These are phyloP conservation scores for Mortierella polycephala DNA, from an alignment of 371 early-diverging fungal genomes.

Conservation along the genomic window DNA sequence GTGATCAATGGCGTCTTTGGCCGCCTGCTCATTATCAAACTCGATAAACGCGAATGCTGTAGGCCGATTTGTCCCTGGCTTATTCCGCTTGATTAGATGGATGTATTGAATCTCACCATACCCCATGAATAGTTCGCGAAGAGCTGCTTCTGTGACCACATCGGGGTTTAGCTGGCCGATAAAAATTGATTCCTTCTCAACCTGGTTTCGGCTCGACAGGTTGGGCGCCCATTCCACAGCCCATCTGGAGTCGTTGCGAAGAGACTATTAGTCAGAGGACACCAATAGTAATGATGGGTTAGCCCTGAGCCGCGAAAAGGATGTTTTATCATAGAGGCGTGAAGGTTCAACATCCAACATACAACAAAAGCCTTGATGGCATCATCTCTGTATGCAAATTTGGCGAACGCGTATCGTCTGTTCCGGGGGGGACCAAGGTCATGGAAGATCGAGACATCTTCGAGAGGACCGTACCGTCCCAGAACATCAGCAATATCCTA, in stretches of 20 bases:
- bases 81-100: conserved; percentile 64
- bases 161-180: conserved; percentile 74
- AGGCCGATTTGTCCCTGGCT: conserved; percentile 1
- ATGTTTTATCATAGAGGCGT: background rate
- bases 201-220: conserved; percentile 49
- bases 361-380: conserved; percentile 82
- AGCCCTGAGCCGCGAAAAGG: background rate
- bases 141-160: conserved; percentile 57
- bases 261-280: conserved; percentile 14
- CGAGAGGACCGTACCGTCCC: conserved; percentile 71
- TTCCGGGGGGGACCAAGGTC: conserved; percentile 54
- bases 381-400: conserved; percentile 82
- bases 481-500: conserved; percentile 56
- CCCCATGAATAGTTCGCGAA: conserved; percentile 62
- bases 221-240: conserved; percentile 79
- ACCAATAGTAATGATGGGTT: background rate
- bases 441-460: conserved; percentile 73
- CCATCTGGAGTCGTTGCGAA: conserved; percentile 59
- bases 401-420: conserved; percentile 75
- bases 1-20: conserved; percentile 65
- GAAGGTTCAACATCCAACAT: conserved; percentile 4
- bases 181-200: conserved; percentile 72
- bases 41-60: conserved; percentile 71
- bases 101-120: conserved; percentile 70
- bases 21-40: conserved; percentile 61